Evolutionary conservation across 2,329 filamentous ascomycete genomes (phyloP).

Genomic region (Colletotrichum sp.): DNA sequence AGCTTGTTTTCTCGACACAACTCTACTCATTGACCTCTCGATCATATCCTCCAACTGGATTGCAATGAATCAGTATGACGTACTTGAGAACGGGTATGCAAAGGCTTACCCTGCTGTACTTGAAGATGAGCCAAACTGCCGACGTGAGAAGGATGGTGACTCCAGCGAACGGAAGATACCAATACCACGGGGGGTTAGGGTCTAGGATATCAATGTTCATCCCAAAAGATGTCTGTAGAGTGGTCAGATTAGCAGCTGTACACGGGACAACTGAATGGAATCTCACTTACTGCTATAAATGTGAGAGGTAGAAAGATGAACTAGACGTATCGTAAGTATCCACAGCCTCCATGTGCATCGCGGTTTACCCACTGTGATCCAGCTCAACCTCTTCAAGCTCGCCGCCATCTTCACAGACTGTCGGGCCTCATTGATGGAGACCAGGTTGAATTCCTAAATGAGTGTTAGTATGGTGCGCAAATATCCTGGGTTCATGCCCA

Average conservation of each 20-base stretch:
- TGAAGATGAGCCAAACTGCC: background rate
- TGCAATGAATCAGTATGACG: no score
- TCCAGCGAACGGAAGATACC: background rate
- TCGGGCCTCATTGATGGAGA: background rate
- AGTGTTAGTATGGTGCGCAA: background rate
- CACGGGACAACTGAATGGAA: background rate
- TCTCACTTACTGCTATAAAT: background rate
- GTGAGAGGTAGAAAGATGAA: background rate
- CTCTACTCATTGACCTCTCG: background rate
- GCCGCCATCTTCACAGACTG: background rate
- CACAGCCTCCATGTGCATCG: background rate
- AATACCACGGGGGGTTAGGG: background rate
- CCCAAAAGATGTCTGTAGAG: background rate
- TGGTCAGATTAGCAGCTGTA: background rate
- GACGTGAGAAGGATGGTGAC: background rate
- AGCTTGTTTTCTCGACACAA: background rate
- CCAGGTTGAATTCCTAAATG: background rate
- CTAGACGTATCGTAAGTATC: fast-evolving
- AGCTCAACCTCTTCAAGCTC: background rate
- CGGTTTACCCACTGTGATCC: background rate
- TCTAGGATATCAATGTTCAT: background rate
- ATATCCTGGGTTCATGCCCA: background rate
- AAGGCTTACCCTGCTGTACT: background rate
- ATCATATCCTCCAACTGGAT: background rate
- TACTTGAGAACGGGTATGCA: no score